A percentile compares a stretch with the other conserved stretches of the same genome.
Conservation (phyloP, 2,329 filamentous ascomycete genomes). For the Fulvia fulva region DNA sequence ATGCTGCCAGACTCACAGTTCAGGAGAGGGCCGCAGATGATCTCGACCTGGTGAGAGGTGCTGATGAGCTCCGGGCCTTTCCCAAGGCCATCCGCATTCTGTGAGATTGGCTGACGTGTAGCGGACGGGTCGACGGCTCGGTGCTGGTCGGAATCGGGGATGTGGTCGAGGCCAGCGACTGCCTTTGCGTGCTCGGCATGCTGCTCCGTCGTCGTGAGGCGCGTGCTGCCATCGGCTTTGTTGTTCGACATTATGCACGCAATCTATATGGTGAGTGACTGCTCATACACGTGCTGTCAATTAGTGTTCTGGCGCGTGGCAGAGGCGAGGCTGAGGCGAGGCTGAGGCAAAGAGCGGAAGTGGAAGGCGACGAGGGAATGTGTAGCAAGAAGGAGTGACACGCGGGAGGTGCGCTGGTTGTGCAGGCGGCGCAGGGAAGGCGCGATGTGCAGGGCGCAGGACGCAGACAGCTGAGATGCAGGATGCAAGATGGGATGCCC, state of each 20-base stretch:
- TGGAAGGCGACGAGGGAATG: neutral
- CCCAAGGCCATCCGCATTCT: slow-evolving; percentile 36
- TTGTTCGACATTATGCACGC: neutral
- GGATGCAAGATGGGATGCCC: neutral
- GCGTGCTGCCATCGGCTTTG: neutral
- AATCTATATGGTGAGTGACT: neutral
- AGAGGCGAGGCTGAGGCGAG: neutral
- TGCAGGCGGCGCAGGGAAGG: neutral
- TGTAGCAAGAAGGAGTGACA: neutral
- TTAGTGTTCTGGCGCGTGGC: neutral
- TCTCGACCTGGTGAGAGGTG: slow-evolving; percentile 46
- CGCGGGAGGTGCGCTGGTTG: neutral
- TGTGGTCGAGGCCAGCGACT: slow-evolving; percentile 11
- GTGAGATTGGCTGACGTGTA: slow-evolving; percentile 14
- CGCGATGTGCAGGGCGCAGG: neutral
- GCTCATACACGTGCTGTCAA: neutral
- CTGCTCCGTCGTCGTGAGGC: neutral
- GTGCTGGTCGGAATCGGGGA: slow-evolving; percentile 7
- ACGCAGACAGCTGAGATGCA: neutral
- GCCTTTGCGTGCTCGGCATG: neutral
- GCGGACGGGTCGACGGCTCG: slow-evolving; percentile 6
- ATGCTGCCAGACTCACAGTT: slow-evolving; percentile 49
- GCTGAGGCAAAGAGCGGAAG: neutral
- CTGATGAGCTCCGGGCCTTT: slow-evolving; percentile 42
- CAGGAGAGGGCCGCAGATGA: slow-evolving; percentile 68